Percentiles rank a stretch among this genome's conserved stretches.
Conservation (phyloP, 2,329 filamentous ascomycete genomes). For the Biscogniauxia marginata region DNA sequence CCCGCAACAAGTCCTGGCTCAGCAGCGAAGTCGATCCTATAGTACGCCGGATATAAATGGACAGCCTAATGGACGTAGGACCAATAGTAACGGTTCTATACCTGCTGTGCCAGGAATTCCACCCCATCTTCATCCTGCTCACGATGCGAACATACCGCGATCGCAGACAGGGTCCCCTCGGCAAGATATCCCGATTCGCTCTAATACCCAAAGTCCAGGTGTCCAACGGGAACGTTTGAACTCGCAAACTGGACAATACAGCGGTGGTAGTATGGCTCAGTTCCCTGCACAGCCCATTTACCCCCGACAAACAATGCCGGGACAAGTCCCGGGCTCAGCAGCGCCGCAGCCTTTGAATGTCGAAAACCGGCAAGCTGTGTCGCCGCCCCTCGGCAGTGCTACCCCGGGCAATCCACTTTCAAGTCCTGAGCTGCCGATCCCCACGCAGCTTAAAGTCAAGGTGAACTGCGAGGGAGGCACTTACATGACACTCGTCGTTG, state of each 20-base stretch:
- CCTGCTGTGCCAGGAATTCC: slow-evolving; percentile 77
- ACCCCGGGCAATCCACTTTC: slow-evolving; percentile 33
- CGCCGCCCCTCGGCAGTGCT: slow-evolving; percentile 44
- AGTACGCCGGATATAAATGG: slow-evolving; percentile 93
- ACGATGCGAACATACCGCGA: slow-evolving; percentile 66
- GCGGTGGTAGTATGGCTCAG: slow-evolving; percentile 52
- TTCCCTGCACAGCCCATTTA: slow-evolving; percentile 57
- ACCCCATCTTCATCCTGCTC: slow-evolving; percentile 61
- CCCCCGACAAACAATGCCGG: slow-evolving; percentile 45
- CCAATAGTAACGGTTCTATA: slow-evolving; percentile 54
- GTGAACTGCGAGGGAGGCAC: slow-evolving; percentile 84
- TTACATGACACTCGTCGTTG: slow-evolving; percentile 93
- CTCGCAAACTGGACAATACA: slow-evolving; percentile 49
- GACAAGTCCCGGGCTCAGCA: slow-evolving; percentile 30
- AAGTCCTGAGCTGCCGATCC: slow-evolving; percentile 52
- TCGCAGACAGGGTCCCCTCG: slow-evolving; percentile 81
- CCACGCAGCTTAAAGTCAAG: slow-evolving; percentile 88
- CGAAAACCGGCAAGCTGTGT: slow-evolving; percentile 43
- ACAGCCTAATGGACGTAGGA: slow-evolving; percentile 56
- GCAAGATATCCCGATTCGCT: slow-evolving; percentile 64
- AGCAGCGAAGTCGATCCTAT: slow-evolving; percentile 80
- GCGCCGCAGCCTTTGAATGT: slow-evolving; percentile 37
- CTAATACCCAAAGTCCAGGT: slow-evolving; percentile 69
- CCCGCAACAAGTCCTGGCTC: slow-evolving; percentile 49
- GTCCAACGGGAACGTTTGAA: slow-evolving; percentile 59